A percentile compares a stretch with the other conserved stretches of the same genome.
These are phyloP conservation scores for Paramecium primaurelia DNA, from an alignment of 73 alveolate species.

Conservation along the genomic window DNA sequence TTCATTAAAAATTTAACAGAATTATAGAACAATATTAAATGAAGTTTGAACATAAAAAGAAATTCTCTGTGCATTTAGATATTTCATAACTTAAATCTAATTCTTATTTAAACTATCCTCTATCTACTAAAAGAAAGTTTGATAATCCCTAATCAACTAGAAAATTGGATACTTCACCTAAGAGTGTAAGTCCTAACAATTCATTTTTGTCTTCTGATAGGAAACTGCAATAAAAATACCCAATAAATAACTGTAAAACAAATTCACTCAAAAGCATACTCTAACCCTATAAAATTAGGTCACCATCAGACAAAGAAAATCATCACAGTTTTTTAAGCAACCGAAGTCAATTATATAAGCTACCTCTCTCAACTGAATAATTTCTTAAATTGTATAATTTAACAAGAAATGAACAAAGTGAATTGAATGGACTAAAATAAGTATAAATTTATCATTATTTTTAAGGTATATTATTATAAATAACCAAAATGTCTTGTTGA, in stretches of 20 bases:
- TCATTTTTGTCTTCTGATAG: not conserved
- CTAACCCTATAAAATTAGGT: not conserved
- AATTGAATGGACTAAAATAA: slow-evolving; percentile 20
- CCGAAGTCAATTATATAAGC: not conserved
- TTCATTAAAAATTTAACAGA: slow-evolving; percentile 40
- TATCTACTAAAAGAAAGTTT: slow-evolving; percentile 12
- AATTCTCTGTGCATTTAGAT: slow-evolving; percentile 39
- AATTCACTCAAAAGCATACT: slow-evolving; percentile 36
- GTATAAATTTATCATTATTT: not conserved
- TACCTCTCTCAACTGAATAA: not conserved
- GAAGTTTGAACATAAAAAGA: slow-evolving; percentile 35
- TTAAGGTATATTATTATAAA: slow-evolving; percentile 3
- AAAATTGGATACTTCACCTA: not conserved
- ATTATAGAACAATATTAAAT: not conserved
- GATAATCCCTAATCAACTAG: slow-evolving; percentile 22
- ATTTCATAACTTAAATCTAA: not conserved
- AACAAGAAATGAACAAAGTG: not conserved
- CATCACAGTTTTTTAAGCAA: not conserved
- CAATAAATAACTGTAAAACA: not conserved
- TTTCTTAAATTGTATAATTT: not conserved
- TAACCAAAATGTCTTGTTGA: slow-evolving; percentile 5
- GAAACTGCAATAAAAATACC: not conserved
- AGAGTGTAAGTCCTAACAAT: slow-evolving; percentile 20
- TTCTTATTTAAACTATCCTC: slow-evolving; percentile 14
- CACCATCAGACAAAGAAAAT: slow-evolving; percentile 25